Evolutionary conservation across 257 asterid genomes (phyloP), one percentile per base, ranked within the genome.

Genomic region (Solanum paucissectum): DNA sequence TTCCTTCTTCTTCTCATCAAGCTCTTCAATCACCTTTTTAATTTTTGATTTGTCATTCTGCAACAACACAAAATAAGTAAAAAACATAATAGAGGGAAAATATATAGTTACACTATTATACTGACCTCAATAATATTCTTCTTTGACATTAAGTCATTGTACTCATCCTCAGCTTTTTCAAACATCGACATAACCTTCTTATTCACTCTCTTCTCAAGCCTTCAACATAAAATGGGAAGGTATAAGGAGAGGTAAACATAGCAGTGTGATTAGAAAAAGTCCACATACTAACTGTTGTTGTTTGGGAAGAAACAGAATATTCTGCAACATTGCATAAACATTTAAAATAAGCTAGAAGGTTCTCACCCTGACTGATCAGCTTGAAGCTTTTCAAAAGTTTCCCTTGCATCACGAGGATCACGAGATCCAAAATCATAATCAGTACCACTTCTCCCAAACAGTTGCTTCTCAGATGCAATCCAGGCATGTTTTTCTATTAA

Each of bases 121-220:
- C 94, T 88, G 88, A 97, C 99, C 99, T 96, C 98, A 46, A 97
- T 97, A 66, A 97, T 96, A 92, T 96, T 94, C 95, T 97, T 97
- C 90, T 93, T 97, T 62, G 98, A 94, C 88, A 96, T 90, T 94
- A 97, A 92, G 90, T 94, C 99, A 52, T 92, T 95, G 91, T 95
- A 96, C 91, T 96, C 99, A 85, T 97, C 99, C 92, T 97, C 99
- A 87, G 99, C 99, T 89, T 96, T 97, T 93, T 97, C 99, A 90
- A 97, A 97, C 99, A 97, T 97, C 40, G 99, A 93, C 96, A 94
- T 95, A 88, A 97, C 99, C 89, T 97, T 97, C 93, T 97, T 97
- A 88, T 97, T 96, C 87, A 97, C 99, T 89, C 99, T 94, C 93
- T 97, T 97, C 96, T 97, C 99, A 77, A 97, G 98, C 86, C 99